Evolutionary conservation across 768 basidiomycete genomes (phyloP), one percentile per base, ranked within the genome.

Genomic region (Mycena rebaudengoi): DNA sequence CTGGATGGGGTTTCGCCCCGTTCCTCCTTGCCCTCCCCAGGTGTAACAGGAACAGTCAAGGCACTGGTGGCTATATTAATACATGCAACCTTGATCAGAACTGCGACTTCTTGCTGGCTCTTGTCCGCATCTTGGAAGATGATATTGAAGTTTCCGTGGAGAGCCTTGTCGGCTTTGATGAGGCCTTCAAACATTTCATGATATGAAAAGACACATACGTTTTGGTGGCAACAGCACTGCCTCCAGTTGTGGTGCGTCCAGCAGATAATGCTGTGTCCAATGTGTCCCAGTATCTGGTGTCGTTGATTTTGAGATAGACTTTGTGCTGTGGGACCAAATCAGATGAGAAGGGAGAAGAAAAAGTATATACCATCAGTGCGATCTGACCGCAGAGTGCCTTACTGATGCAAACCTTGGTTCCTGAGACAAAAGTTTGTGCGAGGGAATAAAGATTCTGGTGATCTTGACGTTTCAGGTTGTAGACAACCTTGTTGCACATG

Each of bases 361-460:
- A n/a, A n/a, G 13, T 20, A 50, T 7, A 50, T 40, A 55, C 53
- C 53, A 55, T 55, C 16, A 55, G 41, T 21, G 53, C 53, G 21
- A 55, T 44, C 1, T 30, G 53, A 21, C 40, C 53, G 25, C 37
- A 39, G 20, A 55, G 29, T 16, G 12, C 53, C 12, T 10, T 18
- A 14, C 12, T 55, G 40, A 55, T 44, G 13, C 40, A 28, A 30
- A 39, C 41, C 23, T 55, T 41, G 40, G 37, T 53, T 2, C 35
- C 52, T 4, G 25, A 20, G 35, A 53, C 52, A 11, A 53, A n/a
- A 14, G 37, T n/a, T 25, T 53, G 52, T 3, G 52, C 52, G 13
- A 53, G 52, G 14, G 16, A 20, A 28, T n/a, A 53, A 6, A 53
- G 20, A 41, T 53, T 53, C 12, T 53, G 52, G n/a, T 53, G 52